These are phyloP conservation scores for Sphagnum tenellum DNA, from an alignment of 225 moss, liverwort and hornwort species.

Conservation along the genomic window DNA sequence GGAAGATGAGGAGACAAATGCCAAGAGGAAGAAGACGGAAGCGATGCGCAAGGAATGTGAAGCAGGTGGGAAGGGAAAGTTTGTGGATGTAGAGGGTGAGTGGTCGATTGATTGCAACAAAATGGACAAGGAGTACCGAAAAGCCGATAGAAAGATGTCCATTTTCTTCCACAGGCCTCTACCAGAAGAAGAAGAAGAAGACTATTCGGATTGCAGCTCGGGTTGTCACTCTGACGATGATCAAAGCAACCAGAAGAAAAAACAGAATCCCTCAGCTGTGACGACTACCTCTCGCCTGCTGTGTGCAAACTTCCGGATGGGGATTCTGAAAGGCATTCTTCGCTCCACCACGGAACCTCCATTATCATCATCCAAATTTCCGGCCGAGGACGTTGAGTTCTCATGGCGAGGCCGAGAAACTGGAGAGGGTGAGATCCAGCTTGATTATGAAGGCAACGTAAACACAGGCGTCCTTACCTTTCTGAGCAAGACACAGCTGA, in stretches of 20 bases:
- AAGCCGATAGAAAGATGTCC: conserved; percentile 9
- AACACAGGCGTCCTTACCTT: conserved; percentile 10
- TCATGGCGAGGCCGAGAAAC: conserved; percentile 18
- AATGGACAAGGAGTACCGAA: conserved; percentile 6
- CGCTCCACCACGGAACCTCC: conserved; percentile 4
- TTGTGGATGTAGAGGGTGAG: conserved; percentile 12
- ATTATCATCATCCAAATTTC: conserved; percentile 1
- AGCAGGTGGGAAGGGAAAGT: conserved; percentile 8
- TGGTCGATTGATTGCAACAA: conserved; percentile 13
- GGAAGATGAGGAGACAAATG: conserved; percentile 9
- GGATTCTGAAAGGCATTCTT: conserved; percentile 12
- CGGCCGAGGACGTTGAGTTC: conserved; percentile 2
- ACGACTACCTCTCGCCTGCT: neutral
- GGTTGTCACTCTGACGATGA: conserved; percentile 3
- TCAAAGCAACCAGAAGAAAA: neutral
- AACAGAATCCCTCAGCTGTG: neutral
- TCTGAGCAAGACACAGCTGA: conserved; percentile 10
- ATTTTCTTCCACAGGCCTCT: conserved; percentile 11
- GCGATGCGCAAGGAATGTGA: conserved; percentile 7
- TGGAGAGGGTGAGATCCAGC: conserved; percentile 11
- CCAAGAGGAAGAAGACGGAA: conserved; percentile 13
- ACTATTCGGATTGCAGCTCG: neutral
- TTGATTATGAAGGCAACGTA: conserved; percentile 7
- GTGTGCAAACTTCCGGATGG: conserved; percentile 21
- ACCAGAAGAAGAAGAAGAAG: no score